Evolutionary conservation across 108 stramenopile species (phyloP).

Genomic region (Stephanodiscus minutulus): DNA sequence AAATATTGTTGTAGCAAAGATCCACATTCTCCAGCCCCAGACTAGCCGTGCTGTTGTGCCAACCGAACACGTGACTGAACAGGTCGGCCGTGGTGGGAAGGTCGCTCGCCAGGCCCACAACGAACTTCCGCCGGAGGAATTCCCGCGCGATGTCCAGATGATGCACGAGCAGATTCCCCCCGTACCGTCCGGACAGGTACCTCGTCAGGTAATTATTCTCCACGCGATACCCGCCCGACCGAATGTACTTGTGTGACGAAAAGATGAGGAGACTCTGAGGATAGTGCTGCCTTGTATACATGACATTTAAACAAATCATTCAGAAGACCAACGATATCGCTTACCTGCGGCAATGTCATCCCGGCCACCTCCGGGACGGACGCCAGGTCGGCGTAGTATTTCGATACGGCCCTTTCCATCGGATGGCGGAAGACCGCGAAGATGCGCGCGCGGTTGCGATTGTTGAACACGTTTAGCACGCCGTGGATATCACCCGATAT

Average conservation of each 20-base stretch:
- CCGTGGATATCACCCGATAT: slow-evolving; percentile 28
- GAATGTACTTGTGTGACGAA: slow-evolving; percentile 2
- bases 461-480: slow-evolving; percentile 30
- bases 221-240: slow-evolving; percentile 21
- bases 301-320: slow-evolving; percentile 7
- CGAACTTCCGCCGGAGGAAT: slow-evolving; percentile 52
- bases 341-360: slow-evolving; percentile 10
- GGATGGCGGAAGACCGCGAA: slow-evolving; percentile 60
- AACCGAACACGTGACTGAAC: slow-evolving; percentile 45
- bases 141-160: slow-evolving; percentile 54
- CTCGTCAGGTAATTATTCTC: slow-evolving; percentile 63
- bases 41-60: slow-evolving; percentile 33
- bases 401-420: slow-evolving; percentile 50
- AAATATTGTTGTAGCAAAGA: slow-evolving; percentile 24
- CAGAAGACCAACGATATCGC: not conserved
- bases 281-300: slow-evolving; percentile 9
- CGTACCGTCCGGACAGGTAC: slow-evolving; percentile 39
- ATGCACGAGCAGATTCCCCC: slow-evolving; percentile 33
- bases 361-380: slow-evolving; percentile 46
- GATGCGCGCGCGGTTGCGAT: slow-evolving; percentile 31
- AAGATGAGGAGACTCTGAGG: too few relatives aligned
- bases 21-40: slow-evolving; percentile 28
- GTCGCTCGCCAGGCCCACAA: slow-evolving; percentile 45
- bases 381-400: slow-evolving; percentile 52
- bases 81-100: slow-evolving; percentile 40